phyloP scores from a whole-genome alignment of 2,329 filamentous ascomycete genomes.

The Calonectria fujianensis region DNA sequence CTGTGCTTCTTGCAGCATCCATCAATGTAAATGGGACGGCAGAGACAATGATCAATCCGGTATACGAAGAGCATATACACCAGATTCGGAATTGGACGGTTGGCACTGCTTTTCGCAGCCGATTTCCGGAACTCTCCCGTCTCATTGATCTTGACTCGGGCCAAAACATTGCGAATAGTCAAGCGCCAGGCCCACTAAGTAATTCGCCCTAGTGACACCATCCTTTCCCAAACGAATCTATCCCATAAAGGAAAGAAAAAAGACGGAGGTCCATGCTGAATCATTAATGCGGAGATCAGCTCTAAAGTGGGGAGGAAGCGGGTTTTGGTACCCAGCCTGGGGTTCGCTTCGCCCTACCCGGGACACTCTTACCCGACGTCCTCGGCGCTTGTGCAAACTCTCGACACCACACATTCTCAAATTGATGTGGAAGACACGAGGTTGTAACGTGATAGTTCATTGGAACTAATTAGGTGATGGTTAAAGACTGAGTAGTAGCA shows the following conservation, averaged over 20 bases:
- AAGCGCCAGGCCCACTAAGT: conserved; percentile 5
- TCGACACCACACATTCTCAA: background rate
- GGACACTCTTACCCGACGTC: background rate
- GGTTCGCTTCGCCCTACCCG: background rate
- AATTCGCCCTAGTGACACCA: conserved; percentile 38
- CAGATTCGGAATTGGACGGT: conserved; percentile 57
- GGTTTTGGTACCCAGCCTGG: background rate
- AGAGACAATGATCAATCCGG: conserved; percentile 54
- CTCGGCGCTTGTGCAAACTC: background rate
- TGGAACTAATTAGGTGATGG: background rate
- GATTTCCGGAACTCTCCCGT: conserved; percentile 52
- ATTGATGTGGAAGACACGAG: background rate
- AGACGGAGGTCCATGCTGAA: conserved; percentile 27
- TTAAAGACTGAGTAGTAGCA: background rate
- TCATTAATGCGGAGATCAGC: conserved; percentile 43
- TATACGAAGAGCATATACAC: conserved; percentile 57
- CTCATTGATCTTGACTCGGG: conserved; percentile 53
- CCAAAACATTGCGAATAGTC: conserved; percentile 21
- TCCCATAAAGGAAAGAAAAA: background rate
- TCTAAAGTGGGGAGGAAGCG: background rate
- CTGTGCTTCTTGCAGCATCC: conserved; percentile 50
- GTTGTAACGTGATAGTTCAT: too few species aligned
- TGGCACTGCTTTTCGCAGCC: conserved; percentile 51
- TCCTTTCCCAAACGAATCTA: background rate
- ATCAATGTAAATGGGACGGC: conserved; percentile 41